Evolutionary conservation across 352 stramenopile species (phyloP).

Genomic region (Salisapilia sapeloensis): DNA sequence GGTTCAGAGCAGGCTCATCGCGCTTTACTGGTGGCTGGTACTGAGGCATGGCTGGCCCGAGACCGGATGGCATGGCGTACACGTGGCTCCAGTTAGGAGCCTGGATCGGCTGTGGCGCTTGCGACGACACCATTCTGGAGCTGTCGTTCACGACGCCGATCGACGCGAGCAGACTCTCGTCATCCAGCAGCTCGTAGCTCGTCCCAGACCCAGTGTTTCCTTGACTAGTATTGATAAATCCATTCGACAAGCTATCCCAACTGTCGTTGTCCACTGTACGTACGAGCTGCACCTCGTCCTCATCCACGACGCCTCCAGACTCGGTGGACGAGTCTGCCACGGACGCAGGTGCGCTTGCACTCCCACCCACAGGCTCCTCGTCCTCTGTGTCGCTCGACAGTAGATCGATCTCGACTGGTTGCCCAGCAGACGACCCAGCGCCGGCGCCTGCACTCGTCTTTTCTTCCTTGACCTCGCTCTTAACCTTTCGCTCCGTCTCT

Average conservation of each 20-base stretch:
- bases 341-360: constrained; percentile 2
- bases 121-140: not conserved
- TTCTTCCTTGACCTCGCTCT: constrained; percentile 48
- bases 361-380: constrained; percentile 5
- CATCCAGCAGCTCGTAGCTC: constrained; percentile 31
- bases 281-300: constrained; percentile 44
- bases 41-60: constrained; percentile 2
- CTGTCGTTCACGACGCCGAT: constrained; percentile 3
- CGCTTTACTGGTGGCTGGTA: constrained; percentile 1
- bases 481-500: constrained; percentile 14
- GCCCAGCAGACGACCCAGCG: constrained; percentile 8
- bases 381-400: constrained; percentile 57
- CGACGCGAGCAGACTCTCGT: constrained; percentile 31
- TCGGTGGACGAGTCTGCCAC: not conserved
- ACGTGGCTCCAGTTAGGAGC: constrained; percentile 12
- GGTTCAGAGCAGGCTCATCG: constrained; percentile 7
- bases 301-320: constrained; percentile 16
- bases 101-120: not conserved
- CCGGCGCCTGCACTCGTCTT: constrained; percentile 2
- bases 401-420: constrained; percentile 59
- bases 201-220: constrained; percentile 7
- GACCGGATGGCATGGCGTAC: constrained; percentile 12
- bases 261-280: constrained; percentile 35
- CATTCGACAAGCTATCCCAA: constrained; percentile 26
- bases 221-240: constrained; percentile 5